These are phyloP conservation scores for Penicillium cosmopolitanum DNA, from an alignment of 495 filamentous ascomycete species.

Conservation along the genomic window DNA sequence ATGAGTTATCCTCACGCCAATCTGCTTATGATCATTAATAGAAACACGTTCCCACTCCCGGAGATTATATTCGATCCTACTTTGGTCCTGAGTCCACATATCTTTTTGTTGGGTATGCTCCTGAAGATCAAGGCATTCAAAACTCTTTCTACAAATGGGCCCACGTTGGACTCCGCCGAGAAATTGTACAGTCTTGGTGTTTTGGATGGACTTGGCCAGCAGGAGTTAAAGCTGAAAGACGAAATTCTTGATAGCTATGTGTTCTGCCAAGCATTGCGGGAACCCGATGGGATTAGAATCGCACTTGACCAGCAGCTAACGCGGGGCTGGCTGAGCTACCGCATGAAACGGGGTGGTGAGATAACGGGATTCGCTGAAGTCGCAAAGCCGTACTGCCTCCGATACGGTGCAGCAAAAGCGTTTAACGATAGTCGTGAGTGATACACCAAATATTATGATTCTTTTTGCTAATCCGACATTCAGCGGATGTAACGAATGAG, in stretches of 20 bases:
- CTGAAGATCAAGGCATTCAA: too few relatives aligned
- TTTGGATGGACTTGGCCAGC: constrained; percentile 31
- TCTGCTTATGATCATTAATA: too few relatives aligned
- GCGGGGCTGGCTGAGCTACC: constrained; percentile 28
- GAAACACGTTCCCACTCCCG: too few relatives aligned
- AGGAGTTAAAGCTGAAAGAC: constrained; percentile 35
- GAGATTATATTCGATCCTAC: too few relatives aligned
- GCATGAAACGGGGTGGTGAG: constrained; percentile 33
- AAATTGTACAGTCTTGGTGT: constrained; percentile 34
- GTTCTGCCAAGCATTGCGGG: constrained; percentile 20
- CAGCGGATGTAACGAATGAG: constrained; percentile 41
- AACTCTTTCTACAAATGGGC: too few relatives aligned
- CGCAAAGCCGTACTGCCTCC: constrained; percentile 37
- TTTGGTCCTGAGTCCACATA: too few relatives aligned
- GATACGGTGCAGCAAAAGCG: constrained; percentile 37
- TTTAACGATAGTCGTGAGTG: constrained; percentile 37
- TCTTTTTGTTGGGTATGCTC: too few relatives aligned
- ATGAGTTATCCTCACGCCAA: too few relatives aligned
- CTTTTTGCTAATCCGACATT: too few relatives aligned
- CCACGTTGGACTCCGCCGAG: constrained; percentile 20
- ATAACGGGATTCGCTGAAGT: constrained; percentile 35
- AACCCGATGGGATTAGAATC: constrained; percentile 31
- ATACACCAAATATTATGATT: too few relatives aligned
- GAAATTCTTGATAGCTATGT: constrained; percentile 29
- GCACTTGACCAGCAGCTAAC: constrained; percentile 29